Percentiles rank a stretch among this genome's conserved stretches.
These are phyloP conservation scores for Lasiodiplodia gonubiensis DNA, from an alignment of 2,329 filamentous ascomycete species.

Conservation along the genomic window DNA sequence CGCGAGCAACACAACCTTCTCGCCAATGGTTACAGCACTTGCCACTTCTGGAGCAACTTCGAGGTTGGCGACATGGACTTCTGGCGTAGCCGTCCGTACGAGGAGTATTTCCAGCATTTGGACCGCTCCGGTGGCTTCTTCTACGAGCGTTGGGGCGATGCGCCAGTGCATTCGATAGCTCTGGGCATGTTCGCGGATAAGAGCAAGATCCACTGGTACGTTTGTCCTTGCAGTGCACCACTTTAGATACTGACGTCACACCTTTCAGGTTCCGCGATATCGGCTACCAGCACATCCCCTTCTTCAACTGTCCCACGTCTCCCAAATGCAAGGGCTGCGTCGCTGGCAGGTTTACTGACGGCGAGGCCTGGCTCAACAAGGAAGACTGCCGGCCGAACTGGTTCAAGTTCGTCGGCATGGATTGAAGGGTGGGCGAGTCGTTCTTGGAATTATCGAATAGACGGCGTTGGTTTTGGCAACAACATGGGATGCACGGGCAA, in stretches of 20 bases:
- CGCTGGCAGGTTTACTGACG: constrained; percentile 87
- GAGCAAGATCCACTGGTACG: constrained; percentile 89
- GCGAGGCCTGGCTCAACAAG: constrained; percentile 80
- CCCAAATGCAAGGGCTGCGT: constrained; percentile 89
- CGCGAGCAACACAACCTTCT: constrained; percentile 79
- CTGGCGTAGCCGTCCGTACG: constrained; percentile 87
- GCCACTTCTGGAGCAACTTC: constrained; percentile 99
- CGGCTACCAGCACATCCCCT: constrained; percentile 96
- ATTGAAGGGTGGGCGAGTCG: constrained; percentile 49
- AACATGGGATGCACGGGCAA: neutral
- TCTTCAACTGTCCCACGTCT: constrained; percentile 98
- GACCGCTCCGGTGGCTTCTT: constrained; percentile 96
- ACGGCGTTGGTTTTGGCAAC: neutral
- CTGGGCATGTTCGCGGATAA: constrained; percentile 90
- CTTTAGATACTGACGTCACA: constrained; percentile 5
- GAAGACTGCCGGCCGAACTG: constrained; percentile 96
- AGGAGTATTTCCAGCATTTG: constrained; percentile 95
- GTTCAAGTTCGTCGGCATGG: constrained; percentile 93
- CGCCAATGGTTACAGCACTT: constrained; percentile 94
- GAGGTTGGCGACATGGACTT: constrained; percentile 94
- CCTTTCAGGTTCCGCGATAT: constrained; percentile 91
- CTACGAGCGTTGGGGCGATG: constrained; percentile 98
- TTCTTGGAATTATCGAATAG: neutral
- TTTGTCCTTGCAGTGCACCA: constrained; percentile 30
- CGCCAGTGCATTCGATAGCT: constrained; percentile 93